Base-by-base conservation (phyloP, 371 early-diverging fungal species). In the Syncephalastrum sp. region DNA sequence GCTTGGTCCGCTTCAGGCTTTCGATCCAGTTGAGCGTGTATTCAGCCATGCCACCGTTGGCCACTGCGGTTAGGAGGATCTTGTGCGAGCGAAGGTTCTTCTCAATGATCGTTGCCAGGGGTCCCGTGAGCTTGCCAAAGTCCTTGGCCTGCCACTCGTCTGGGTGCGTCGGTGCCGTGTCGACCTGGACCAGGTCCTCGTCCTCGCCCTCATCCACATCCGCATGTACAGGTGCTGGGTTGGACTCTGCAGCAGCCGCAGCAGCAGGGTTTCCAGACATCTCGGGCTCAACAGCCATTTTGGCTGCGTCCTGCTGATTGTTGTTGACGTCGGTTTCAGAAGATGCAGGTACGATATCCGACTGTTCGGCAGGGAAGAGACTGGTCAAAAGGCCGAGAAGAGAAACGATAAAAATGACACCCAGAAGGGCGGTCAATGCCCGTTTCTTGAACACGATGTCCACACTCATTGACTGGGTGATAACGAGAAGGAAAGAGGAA, bases 21-120 rank as follows among this genome's bases (percentile, higher is more conserved):
- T 73, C 67, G 17, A 69, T 67, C 73, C 73, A 73, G 59, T 73
- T 73, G 17, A 73, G 53, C 1, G 70, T 69, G 45, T 69, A 69
- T 5, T 69, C 67, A 4, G 67, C 53, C 73, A 73, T 73, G 25
- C 73, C 73, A 21, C 45, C 53, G 24, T 69, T 73, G 16, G 61
- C 73, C 24, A 75, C 73, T 4, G 73, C 69, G 14, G 65, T 69
- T 16, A 73, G 45, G n/a, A 73, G 42, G 19, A 67, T 53, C n/a
- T 33, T 33, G 38, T 33, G 38, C 10, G 38, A 33, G 12, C 38
- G 38, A 5, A 33, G 38, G 42, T 52, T 52, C 21, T 38, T 43
- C 16, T 41, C 19, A 8, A 52, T 43, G 19, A 52, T 52, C 8
- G 19, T 25, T 14, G 41, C 43, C 19, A 52, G 10, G 7, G 25